Evolutionary conservation across 2,329 filamentous ascomycete species (phyloP), one percentile per base, ranked within the genome.

Genomic region (Metarhizium album): DNA sequence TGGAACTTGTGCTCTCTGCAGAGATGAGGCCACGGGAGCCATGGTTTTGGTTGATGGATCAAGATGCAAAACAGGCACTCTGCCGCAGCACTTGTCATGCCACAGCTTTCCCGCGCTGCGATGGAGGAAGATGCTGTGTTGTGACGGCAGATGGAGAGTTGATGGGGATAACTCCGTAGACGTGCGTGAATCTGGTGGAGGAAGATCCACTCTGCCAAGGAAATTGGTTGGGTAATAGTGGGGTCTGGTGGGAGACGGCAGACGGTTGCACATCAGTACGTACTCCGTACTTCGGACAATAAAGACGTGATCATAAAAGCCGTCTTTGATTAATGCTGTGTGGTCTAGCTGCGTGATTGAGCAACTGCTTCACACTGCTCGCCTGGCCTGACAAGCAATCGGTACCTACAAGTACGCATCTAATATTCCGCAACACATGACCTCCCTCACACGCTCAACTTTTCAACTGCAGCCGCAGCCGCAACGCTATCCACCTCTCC

Each of bases 1-100:
- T 48, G 73, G 73, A 48, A 62, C 64, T 38, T 69, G 70, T 29
- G 68, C 66, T 55, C 70, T 66, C 52, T 67, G 69, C 33, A 76
- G 63, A 3, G 67, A 65, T 23, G 71, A 64, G 40, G 66, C 66
- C 47, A 74, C 58, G 6, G 67, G 69, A 22, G 68, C 62, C 70
- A 45, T 49, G 16, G 7, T 40, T n/a, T 27, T 27, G 18, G 14
- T 24, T 20, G 14, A n/a, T 24, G 11, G 40, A 18, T 16, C 22
- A n/a, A 43, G 40, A 6, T 24, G 40, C 11, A 24, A 43, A 13
- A 16, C 22, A n/a, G 5, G 22, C 20, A 3, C 14, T 24, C 20
- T 35, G 6, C 22, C 13, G 20, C 22, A 24, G 7, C 38, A 22
- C 6, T 14, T 23, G 38, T 5, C 22, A 37, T 29, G 40, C 20